These are phyloP conservation scores for Clitocybe nebularis DNA, from an alignment of 1,284 basidiomycete species.

Conservation along the genomic window DNA sequence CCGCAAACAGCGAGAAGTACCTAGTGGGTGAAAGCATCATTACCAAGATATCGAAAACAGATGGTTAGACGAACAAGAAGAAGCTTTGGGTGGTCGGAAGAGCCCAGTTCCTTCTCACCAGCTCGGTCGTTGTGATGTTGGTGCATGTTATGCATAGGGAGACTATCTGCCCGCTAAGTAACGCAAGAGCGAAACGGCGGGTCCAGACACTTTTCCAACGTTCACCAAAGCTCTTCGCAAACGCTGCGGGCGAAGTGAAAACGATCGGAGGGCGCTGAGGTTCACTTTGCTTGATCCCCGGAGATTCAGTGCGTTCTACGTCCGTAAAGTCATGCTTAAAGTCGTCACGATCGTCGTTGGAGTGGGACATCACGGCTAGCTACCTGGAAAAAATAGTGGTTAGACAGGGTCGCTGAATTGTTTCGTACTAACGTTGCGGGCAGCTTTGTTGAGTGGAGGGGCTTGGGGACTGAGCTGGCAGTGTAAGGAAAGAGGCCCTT, in stretches of 20 bases:
- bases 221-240: constrained; percentile 45
- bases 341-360: constrained; percentile 3
- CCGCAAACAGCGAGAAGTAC: constrained; percentile 70
- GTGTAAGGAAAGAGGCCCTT: not conserved
- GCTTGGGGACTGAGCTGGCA: not conserved
- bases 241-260: constrained; percentile 53
- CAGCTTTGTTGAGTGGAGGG: no score
- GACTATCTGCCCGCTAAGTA: constrained; percentile 77
- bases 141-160: constrained; percentile 85
- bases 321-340: constrained; percentile 14
- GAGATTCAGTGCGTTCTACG: constrained; percentile 8
- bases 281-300: constrained; percentile 8
- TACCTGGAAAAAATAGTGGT: no score
- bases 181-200: constrained; percentile 58
- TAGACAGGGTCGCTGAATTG: no score
- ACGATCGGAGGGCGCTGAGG: constrained; percentile 46
- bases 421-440: no score
- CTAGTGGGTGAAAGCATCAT: constrained; percentile 33
- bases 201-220: constrained; percentile 76
- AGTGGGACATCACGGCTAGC: not conserved
- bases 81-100: constrained; percentile 79
- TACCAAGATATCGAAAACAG: not conserved
- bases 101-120: constrained; percentile 65
- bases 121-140: constrained; percentile 77
- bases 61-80: constrained; percentile 58